A percentile compares a stretch with the other conserved stretches of the same genome.
Evolutionary conservation across 192 early-diverging fungal genomes (phyloP).

Genomic region (Linnemannia zychae): DNA sequence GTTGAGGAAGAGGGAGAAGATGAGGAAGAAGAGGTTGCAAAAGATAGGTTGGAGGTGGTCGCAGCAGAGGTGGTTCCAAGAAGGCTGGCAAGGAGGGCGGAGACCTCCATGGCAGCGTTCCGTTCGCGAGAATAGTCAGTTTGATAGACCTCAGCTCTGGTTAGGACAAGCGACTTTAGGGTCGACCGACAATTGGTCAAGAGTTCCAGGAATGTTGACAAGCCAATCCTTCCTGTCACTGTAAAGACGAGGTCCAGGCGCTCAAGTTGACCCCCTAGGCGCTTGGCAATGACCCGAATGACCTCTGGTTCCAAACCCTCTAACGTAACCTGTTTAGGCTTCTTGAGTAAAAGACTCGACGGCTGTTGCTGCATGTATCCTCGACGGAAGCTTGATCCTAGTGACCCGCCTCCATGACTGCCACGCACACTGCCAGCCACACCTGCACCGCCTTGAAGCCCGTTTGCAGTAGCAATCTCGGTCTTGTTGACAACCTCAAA

Average conservation of each 20-base stretch:
- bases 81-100: slow-evolving; percentile 29
- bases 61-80: neutral
- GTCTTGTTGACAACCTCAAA: slow-evolving; percentile 49
- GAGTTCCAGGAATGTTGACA: slow-evolving; percentile 35
- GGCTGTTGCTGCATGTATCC: slow-evolving; percentile 28
- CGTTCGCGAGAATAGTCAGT: slow-evolving; percentile 16
- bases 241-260: slow-evolving; percentile 30
- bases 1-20: slow-evolving; percentile 21
- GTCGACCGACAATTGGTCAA: slow-evolving; percentile 31
- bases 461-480: neutral
- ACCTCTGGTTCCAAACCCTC: slow-evolving; percentile 43
- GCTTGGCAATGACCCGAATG: slow-evolving; percentile 27
- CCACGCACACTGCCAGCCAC: neutral
- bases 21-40: slow-evolving; percentile 18
- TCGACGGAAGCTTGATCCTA: slow-evolving; percentile 12
- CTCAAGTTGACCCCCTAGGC: slow-evolving; percentile 26
- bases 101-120: slow-evolving; percentile 14
- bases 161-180: slow-evolving; percentile 27
- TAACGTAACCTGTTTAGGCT: slow-evolving; percentile 20
- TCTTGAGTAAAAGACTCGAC: slow-evolving; percentile 21
- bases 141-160: slow-evolving; percentile 31
- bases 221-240: slow-evolving; percentile 16
- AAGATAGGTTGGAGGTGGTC: neutral
- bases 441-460: neutral
- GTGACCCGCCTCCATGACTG: neutral